Conservation (phyloP, 2,329 filamentous ascomycete genomes). For the Xylariaceae sp. region DNA sequence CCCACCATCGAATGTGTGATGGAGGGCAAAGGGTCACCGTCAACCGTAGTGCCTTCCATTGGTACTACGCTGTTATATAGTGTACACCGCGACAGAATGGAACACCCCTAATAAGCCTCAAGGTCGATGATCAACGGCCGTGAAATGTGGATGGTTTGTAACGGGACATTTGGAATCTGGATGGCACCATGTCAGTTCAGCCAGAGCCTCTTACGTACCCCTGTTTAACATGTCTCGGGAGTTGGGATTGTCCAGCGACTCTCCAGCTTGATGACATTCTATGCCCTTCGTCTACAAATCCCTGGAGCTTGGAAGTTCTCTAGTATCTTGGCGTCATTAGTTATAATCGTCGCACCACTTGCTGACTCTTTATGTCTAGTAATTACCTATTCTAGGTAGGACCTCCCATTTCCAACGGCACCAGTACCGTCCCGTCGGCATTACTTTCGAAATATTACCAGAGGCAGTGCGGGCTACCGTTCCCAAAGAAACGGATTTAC, state of each 20-base stretch:
- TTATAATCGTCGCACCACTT: too few relatives aligned
- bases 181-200: constrained; percentile 19
- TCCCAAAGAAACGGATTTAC: constrained; percentile 34
- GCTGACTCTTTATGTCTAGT: neutral
- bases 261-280: too few relatives aligned
- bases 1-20: constrained; percentile 26
- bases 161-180: constrained; percentile 38
- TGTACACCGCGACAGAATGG: too few relatives aligned
- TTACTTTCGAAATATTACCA: constrained; percentile 30
- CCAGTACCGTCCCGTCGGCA: constrained; percentile 17
- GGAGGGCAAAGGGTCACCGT: too few relatives aligned
- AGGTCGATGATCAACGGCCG: constrained; percentile 35
- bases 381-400: constrained; percentile 26
- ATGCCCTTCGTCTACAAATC: too few relatives aligned
- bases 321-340: too few relatives aligned
- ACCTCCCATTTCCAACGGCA: constrained; percentile 33
- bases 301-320: too few relatives aligned
- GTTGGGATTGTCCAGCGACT: too few relatives aligned
- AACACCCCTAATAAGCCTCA: constrained; percentile 34
- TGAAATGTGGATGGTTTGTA: constrained; percentile 47
- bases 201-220: neutral
- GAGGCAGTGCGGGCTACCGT: constrained; percentile 38
- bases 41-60: too few relatives aligned
- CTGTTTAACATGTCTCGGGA: neutral
- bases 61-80: too few relatives aligned